phyloP scores from a whole-genome alignment of 2,329 filamentous ascomycete genomes.

The Botrytis squamosa region DNA sequence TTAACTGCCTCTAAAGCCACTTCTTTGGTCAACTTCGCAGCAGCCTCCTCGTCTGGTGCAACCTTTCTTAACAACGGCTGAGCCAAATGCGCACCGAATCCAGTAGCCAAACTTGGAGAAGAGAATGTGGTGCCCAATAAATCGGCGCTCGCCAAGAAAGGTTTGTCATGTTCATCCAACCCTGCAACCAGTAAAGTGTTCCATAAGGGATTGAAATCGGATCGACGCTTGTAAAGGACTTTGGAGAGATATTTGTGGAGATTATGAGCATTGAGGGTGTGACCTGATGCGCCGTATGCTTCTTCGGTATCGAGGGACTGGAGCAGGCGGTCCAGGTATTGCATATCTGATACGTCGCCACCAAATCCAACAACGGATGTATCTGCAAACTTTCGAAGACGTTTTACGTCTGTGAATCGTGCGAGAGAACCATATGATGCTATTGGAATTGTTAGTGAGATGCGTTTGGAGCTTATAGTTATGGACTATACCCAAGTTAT shows the following conservation, averaged over 20 bases:
- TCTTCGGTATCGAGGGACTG: slow-evolving; percentile 83
- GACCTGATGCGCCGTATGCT: slow-evolving; percentile 63
- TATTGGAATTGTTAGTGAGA: slow-evolving; percentile 42
- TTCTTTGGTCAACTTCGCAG: slow-evolving; percentile 70
- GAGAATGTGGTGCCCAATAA: slow-evolving; percentile 90
- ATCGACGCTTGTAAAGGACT: slow-evolving; percentile 91
- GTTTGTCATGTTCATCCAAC: slow-evolving; percentile 73
- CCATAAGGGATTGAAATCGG: slow-evolving; percentile 96
- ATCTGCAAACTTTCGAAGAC: slow-evolving; percentile 83
- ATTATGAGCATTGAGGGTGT: slow-evolving; percentile 80
- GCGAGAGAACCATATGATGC: slow-evolving; percentile 97
- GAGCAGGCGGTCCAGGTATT: slow-evolving; percentile 92
- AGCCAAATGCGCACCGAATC: slow-evolving; percentile 89
- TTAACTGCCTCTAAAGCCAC: slow-evolving; percentile 77
- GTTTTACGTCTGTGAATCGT: slow-evolving; percentile 95
- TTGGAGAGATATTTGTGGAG: slow-evolving; percentile 96
- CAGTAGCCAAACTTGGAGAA: slow-evolving; percentile 84
- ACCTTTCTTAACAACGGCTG: slow-evolving; percentile 84
- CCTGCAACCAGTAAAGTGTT: slow-evolving; percentile 92
- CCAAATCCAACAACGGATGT: slow-evolving; percentile 87
- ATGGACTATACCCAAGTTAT: slow-evolving; percentile 74
- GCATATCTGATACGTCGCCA: slow-evolving; percentile 98
- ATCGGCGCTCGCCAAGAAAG: slow-evolving; percentile 90
- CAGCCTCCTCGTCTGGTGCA: slow-evolving; percentile 80
- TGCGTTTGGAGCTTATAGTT: slow-evolving; percentile 2